Percentiles rank a stretch among this genome's conserved stretches.
Conservation (phyloP, 2,329 filamentous ascomycete species). For the Calonectria multiphialidica region DNA sequence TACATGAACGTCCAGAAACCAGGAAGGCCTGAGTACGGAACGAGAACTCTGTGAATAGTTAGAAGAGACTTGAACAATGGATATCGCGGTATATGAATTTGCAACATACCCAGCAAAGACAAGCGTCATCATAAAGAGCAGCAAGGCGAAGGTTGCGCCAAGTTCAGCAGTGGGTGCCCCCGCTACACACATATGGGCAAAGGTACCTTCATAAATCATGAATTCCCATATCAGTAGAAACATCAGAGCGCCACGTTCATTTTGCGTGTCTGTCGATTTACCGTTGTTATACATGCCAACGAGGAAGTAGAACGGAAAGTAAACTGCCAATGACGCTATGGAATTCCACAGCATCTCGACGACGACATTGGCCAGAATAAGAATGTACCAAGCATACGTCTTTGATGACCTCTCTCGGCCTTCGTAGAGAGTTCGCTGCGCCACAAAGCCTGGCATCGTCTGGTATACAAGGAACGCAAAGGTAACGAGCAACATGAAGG, state of each 20-base stretch:
- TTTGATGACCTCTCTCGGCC: constrained; percentile 76
- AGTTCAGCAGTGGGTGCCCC: constrained; percentile 31
- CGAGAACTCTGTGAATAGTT: constrained; percentile 63
- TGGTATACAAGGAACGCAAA: constrained; percentile 69
- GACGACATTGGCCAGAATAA: constrained; percentile 23
- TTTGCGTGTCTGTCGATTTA: constrained; percentile 3
- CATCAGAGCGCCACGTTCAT: constrained; percentile 1
- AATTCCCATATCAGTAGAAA: constrained; percentile 24
- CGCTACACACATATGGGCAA: constrained; percentile 26
- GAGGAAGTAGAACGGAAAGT: constrained; percentile 27
- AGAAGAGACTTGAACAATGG: not conserved
- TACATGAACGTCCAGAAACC: constrained; percentile 79
- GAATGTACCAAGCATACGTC: constrained; percentile 58
- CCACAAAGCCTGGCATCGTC: constrained; percentile 76
- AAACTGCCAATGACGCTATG: constrained; percentile 18
- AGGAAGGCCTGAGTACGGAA: constrained; percentile 66
- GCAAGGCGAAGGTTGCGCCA: constrained; percentile 52
- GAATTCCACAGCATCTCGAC: constrained; percentile 31
- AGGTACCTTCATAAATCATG: constrained; percentile 28
- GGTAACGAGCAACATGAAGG: constrained; percentile 76
- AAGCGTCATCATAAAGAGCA: constrained; percentile 42
- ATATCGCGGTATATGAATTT: not conserved
- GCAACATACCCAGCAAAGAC: constrained; percentile 36
- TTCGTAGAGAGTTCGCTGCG: constrained; percentile 74
- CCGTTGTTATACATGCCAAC: constrained; percentile 28